These are phyloP conservation scores for Collybia mongolica DNA, from an alignment of 768 basidiomycete genomes.

Conservation along the genomic window DNA sequence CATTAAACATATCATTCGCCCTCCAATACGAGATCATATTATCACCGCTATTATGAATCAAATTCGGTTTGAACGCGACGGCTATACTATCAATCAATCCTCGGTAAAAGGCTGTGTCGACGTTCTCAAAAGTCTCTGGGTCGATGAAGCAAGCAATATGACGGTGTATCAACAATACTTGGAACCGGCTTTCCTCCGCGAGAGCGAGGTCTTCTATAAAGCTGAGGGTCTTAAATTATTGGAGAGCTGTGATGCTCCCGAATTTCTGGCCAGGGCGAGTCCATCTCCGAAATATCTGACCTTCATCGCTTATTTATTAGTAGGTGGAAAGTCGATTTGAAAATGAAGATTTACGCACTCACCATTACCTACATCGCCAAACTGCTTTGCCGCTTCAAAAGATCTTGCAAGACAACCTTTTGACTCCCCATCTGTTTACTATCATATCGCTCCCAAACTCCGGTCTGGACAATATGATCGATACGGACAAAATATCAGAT, in stretches of 20 bases:
- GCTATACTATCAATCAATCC: slow-evolving; percentile 87
- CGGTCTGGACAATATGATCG: slow-evolving; percentile 86
- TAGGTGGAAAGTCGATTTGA: slow-evolving; percentile 81
- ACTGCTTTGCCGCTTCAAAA: slow-evolving; percentile 67
- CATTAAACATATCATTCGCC: slow-evolving; percentile 72
- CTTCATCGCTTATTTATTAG: slow-evolving; percentile 14
- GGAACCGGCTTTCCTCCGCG: slow-evolving; percentile 76
- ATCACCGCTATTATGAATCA: slow-evolving; percentile 81
- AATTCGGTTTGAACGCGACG: slow-evolving; percentile 89
- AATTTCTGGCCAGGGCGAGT: slow-evolving; percentile 78
- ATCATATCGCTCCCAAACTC: slow-evolving; percentile 81
- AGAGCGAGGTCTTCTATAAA: slow-evolving; percentile 79
- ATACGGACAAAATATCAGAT: slow-evolving; percentile 73
- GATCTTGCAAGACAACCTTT: slow-evolving; percentile 75
- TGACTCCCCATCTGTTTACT: slow-evolving; percentile 72
- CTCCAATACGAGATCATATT: slow-evolving; percentile 82
- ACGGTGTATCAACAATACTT: slow-evolving; percentile 83
- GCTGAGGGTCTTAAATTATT: slow-evolving; percentile 71
- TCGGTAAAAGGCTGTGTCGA: slow-evolving; percentile 88
- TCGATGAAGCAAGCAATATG: slow-evolving; percentile 37
- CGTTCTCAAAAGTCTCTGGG: slow-evolving; percentile 70
- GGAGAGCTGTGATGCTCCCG: slow-evolving; percentile 73
- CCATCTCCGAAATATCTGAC: not conserved
- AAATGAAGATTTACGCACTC: slow-evolving; percentile 80
- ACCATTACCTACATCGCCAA: slow-evolving; percentile 81